phyloP scores from a whole-genome alignment of 495 filamentous ascomycete genomes.

The Oidiodendron maius region DNA sequence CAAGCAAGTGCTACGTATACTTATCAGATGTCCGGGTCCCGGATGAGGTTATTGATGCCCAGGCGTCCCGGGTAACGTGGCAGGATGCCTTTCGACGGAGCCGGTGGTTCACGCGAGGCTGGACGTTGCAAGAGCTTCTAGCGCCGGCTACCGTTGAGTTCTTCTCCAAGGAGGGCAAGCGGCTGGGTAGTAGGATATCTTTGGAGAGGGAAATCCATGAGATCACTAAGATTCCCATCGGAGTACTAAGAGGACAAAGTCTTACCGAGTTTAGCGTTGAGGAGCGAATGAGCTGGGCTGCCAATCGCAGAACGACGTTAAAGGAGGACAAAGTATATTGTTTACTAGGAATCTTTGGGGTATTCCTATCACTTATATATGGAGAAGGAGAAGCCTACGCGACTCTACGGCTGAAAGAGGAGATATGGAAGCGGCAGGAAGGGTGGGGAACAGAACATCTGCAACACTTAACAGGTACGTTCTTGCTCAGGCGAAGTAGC shows the following conservation, averaged over 20 bases:
- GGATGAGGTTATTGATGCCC: background rate
- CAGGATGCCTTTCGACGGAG: constrained; percentile 1
- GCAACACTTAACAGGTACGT: background rate
- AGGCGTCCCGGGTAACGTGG: background rate
- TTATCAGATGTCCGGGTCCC: constrained; percentile 5
- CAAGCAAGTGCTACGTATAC: constrained; percentile 19
- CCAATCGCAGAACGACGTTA: background rate
- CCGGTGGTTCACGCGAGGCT: background rate
- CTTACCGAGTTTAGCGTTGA: constrained; percentile 1
- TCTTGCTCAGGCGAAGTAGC: background rate
- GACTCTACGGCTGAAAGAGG: background rate
- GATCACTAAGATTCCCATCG: constrained; percentile 15
- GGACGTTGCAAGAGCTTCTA: too few species aligned
- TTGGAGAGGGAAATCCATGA: constrained; percentile 1
- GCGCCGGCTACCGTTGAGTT: constrained; percentile 2
- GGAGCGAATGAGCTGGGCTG: background rate
- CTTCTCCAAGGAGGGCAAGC: background rate
- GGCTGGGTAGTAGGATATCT: constrained; percentile 2
- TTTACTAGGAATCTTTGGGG: background rate
- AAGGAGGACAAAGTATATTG: background rate
- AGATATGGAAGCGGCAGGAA: constrained; percentile 1
- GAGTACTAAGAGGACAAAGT: constrained; percentile 16
- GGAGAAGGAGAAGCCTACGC: background rate
- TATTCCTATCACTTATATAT: background rate
- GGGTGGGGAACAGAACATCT: background rate